Evolutionary conservation across 2,329 filamentous ascomycete genomes (phyloP), one percentile per base, ranked within the genome.

Genomic region (Fusarium irregulare): DNA sequence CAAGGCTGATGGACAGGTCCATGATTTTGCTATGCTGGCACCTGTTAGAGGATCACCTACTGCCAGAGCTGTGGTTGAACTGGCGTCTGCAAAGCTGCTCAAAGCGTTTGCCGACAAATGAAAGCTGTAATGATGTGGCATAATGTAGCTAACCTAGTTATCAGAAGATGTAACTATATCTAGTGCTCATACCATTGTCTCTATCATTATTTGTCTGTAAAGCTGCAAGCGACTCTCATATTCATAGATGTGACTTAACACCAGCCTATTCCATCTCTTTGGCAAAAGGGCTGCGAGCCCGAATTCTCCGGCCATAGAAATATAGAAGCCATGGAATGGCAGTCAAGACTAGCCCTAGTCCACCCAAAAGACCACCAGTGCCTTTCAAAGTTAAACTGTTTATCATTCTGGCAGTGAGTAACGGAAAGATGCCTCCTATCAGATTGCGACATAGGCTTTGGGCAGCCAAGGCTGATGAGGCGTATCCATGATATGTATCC

Each of bases 361-460:
- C 90, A 11, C 91, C 90, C 2, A 92, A 77, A 16, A 92, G 79
- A 70, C 88, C 90, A 3, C 87, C 88, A 0, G 90, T 89, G 2
- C 83, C 88, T 2, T 86, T 84, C 68, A 86, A 89, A 0, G 85
- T 86, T 60, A 92, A 79, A 3, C 81, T 82, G 4, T 76, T 83
- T 67, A 91, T 91, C 87, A 92, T 88, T 59, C 73, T 92, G 91
- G 80, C 92, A 89, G 92, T 93, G 11, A 97, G 87, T 2, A 97
- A 82, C 0, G 94, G 93, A 66, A 98, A 97, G 0, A 89, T 79
- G 3, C 93, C 94, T 9, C 91, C 93, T 0, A 97, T 80, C 3
- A 97, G 83, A 76, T 97, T 98, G 7, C 94, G 87, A 73, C 93
- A 96, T 76, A 93, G 94, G n/a, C 89, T 92, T 81, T 97, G 93